These are phyloP conservation scores for Ceratocystis destructans DNA, from an alignment of 2,329 filamentous ascomycete species.

Conservation along the genomic window DNA sequence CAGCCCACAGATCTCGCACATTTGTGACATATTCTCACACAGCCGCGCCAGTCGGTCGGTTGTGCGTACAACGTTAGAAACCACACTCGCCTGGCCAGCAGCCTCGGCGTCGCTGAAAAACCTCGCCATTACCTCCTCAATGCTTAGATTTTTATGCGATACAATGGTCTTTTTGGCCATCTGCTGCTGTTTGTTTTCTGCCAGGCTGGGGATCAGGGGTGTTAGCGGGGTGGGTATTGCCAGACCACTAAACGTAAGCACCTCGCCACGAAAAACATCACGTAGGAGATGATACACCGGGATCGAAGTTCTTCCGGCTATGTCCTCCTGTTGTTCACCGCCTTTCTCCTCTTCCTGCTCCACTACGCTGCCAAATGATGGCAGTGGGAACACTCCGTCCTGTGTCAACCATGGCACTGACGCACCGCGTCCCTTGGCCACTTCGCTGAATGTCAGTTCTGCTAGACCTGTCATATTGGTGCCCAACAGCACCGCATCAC, in stretches of 20 bases:
- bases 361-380: slow-evolving; percentile 23
- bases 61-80: slow-evolving; percentile 89
- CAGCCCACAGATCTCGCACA: slow-evolving; percentile 42
- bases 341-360: background rate
- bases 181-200: slow-evolving; percentile 23
- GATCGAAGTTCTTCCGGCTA: slow-evolving; percentile 19
- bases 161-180: slow-evolving; percentile 30
- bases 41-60: slow-evolving; percentile 60
- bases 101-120: slow-evolving; percentile 64
- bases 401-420: slow-evolving; percentile 68
- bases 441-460: slow-evolving; percentile 70
- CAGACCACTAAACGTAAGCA: slow-evolving; percentile 50
- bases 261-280: slow-evolving; percentile 72
- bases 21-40: slow-evolving; percentile 20
- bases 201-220: slow-evolving; percentile 30
- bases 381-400: slow-evolving; percentile 46
- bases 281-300: slow-evolving; percentile 63
- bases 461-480: slow-evolving; percentile 81
- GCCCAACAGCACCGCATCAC: slow-evolving; percentile 63
- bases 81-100: slow-evolving; percentile 76
- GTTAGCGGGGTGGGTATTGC: slow-evolving; percentile 36
- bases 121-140: slow-evolving; percentile 77
- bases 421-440: slow-evolving; percentile 80
- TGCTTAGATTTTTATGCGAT: slow-evolving; percentile 65
- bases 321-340: background rate